Evolutionary conservation across 2,329 filamentous ascomycete species (phyloP).

Genomic region (Arthrobotrys iridis): DNA sequence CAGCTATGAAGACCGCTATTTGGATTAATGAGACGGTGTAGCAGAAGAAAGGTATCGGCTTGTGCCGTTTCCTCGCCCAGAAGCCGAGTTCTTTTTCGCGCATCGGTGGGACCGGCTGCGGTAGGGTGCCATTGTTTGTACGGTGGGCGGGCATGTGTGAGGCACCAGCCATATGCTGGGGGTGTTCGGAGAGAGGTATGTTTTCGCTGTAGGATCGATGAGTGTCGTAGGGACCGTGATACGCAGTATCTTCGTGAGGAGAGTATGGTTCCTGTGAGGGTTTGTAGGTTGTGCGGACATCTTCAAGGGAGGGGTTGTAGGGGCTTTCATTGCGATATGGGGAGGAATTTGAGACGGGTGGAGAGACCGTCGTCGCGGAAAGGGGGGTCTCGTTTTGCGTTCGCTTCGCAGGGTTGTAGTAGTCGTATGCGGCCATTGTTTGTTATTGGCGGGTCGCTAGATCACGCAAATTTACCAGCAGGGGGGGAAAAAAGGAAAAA

Average conservation of each 20-base stretch:
- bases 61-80: slow-evolving; percentile 32
- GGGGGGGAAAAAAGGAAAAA: not conserved
- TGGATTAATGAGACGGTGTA: slow-evolving; percentile 82
- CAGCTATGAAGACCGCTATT: slow-evolving; percentile 84
- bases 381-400: slow-evolving; percentile 42
- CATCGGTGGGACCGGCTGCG: slow-evolving; percentile 35
- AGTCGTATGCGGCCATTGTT: slow-evolving; percentile 59
- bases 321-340: slow-evolving; percentile 23
- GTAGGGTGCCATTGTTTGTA: slow-evolving; percentile 27
- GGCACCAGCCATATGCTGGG: slow-evolving; percentile 52
- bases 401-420: slow-evolving; percentile 61
- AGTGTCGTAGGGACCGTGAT: slow-evolving; percentile 16
- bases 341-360: slow-evolving; percentile 14
- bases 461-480: slow-evolving; percentile 5
- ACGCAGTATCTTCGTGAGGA: slow-evolving; percentile 34
- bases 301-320: slow-evolving; percentile 53
- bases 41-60: slow-evolving; percentile 60
- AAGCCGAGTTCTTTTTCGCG: slow-evolving; percentile 34
- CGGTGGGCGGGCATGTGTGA: slow-evolving; percentile 36
- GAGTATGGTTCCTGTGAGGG: slow-evolving; percentile 44
- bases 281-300: slow-evolving; percentile 51
- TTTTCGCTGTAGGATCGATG: slow-evolving; percentile 40
- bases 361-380: slow-evolving; percentile 31
- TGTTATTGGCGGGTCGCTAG: slow-evolving; percentile 31
- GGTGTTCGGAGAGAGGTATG: slow-evolving; percentile 52